Base-by-base conservation (phyloP, 1,139 yeast genomes). In the Tardiomyces digboiensis region DNA sequence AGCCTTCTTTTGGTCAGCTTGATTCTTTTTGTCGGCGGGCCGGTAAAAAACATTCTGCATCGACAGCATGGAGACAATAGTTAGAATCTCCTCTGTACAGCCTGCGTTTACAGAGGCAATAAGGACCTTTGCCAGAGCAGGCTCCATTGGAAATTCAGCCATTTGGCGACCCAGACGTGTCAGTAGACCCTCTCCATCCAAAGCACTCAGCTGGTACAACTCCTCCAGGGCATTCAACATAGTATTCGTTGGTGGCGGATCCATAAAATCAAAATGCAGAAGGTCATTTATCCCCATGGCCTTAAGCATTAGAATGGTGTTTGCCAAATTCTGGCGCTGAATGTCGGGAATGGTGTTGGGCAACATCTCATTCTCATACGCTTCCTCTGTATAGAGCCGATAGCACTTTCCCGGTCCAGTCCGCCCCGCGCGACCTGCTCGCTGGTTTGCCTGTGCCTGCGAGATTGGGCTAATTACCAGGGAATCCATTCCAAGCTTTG, bases 391-490 rank as follows among this genome's bases (percentile, higher is more conserved):
- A 59, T 76, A 91, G 20, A 93, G 66, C 41, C 98, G 65, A 59
- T 82, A 93, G 60, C 98, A 91, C 60, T 87, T 88, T 0, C 98
- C 98, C 0, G 97, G 95, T 0, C 95, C 95, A 5, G 88, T 85
- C 68, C 98, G 80, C 7, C 98, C 98, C 0, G 97, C 98, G 65
- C 98, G 76, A 46, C 98, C 98, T 1, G 96, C 93, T 49, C 99
- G 69, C 65, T 91, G 99, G 52, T 88, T 89, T 0, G 97, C 97
- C 29, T 95, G 86, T 0, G 98, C 98, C 49, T 83, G 75, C 0
- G 97, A 89, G 52, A 96, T 87, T 0, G 95, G 91, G 0, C 78
- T 78, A 1, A 87, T 88, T 13, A 82, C 82, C 49, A 93, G 70
- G 47, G 87, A 81, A 55, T 89, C 97, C 89, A 91, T 86, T 2